Percentiles rank a stretch among this genome's conserved stretches.
Evolutionary conservation across 2,329 filamentous ascomycete species (phyloP).

Genomic region (Colletotrichum navitas): DNA sequence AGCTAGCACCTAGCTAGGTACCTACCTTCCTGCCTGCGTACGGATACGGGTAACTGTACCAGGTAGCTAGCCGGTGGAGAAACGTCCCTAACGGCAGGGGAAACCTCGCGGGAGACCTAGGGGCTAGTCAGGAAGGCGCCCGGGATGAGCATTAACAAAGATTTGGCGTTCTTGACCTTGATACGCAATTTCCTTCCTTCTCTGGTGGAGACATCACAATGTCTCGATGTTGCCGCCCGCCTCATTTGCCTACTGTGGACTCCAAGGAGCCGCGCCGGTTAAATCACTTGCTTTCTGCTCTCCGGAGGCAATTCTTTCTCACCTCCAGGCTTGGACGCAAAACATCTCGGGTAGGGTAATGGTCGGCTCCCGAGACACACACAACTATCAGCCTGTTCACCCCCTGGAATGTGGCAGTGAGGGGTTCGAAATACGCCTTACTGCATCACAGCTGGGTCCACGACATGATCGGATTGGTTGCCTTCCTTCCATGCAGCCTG

Average conservation of each 20-base stretch:
- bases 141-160: conserved; percentile 9
- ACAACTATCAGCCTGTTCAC: background rate
- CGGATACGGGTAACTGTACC: too few relatives aligned
- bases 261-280: background rate
- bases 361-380: background rate
- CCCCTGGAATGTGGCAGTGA: background rate
- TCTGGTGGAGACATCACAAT: conserved; percentile 12
- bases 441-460: background rate
- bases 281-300: background rate
- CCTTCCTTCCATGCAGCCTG: background rate
- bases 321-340: background rate
- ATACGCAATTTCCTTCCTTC: conserved; percentile 10
- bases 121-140: background rate
- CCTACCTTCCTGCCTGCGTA: background rate
- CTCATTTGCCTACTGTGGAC: background rate
- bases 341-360: background rate
- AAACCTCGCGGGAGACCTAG: background rate
- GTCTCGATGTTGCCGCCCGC: background rate
- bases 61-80: background rate
- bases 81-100: background rate
- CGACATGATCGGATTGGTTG: conserved; percentile 19
- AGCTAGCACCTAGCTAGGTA: background rate
- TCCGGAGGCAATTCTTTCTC: background rate
- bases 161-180: background rate
- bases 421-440: conserved; percentile 2